phyloP scores from a whole-genome alignment of 805 yeast genomes.

The Pichia kluyveri region DNA sequence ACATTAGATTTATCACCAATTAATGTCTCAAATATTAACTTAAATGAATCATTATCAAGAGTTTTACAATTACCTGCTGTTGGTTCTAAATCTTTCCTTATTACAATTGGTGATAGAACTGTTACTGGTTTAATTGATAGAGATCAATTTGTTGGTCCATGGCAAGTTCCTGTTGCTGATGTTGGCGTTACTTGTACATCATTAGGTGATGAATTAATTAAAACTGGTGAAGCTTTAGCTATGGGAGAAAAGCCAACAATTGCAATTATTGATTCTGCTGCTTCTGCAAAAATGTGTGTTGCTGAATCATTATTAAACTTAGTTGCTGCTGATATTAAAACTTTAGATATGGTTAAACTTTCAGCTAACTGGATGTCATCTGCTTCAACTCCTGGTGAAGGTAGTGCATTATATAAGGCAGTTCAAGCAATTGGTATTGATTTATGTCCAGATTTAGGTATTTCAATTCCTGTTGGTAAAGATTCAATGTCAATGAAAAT shows the following conservation, averaged over 20 bases:
- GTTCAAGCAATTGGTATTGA: slow-evolving; percentile 94
- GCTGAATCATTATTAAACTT: slow-evolving; percentile 89
- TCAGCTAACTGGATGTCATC: slow-evolving; percentile 99
- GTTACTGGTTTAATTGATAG: slow-evolving; percentile 95
- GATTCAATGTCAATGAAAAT: slow-evolving; percentile 99
- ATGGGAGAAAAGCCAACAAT: slow-evolving; percentile 94
- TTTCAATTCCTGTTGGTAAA: slow-evolving; percentile 95
- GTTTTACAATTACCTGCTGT: slow-evolving; percentile 88
- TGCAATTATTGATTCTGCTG: slow-evolving; percentile 81
- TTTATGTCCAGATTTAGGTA: slow-evolving; percentile 85
- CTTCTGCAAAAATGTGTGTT: slow-evolving; percentile 90
- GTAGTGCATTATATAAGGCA: slow-evolving; percentile 89
- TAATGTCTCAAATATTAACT: slow-evolving; percentile 25
- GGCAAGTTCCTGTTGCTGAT: slow-evolving; percentile 99
- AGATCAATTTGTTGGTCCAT: slow-evolving; percentile 98
- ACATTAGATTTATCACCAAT: slow-evolving; percentile 40
- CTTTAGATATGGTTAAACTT: slow-evolving; percentile 66
- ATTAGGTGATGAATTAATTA: slow-evolving; percentile 58
- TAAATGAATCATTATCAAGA: slow-evolving; percentile 65
- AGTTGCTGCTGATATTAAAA: slow-evolving; percentile 79
- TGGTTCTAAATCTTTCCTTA: slow-evolving; percentile 87
- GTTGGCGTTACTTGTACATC: slow-evolving; percentile 95
- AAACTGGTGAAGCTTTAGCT: slow-evolving; percentile 95
- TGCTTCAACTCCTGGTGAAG: slow-evolving; percentile 91
- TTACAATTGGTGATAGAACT: slow-evolving; percentile 98